Base-by-base conservation (phyloP, 768 basidiomycete genomes). In the Lentinula sp. region DNA sequence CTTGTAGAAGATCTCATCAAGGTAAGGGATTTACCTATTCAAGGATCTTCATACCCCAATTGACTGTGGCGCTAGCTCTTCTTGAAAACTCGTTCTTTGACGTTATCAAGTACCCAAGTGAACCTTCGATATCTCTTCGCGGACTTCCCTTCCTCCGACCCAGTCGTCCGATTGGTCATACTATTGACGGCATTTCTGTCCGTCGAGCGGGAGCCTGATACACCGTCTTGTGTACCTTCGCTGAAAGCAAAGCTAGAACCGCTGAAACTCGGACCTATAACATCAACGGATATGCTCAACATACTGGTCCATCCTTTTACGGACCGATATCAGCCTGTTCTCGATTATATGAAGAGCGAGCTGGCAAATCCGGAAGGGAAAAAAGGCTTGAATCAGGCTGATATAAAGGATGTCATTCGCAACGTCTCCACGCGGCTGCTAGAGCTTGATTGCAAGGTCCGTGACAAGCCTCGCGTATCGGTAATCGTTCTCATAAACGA, bases 301-400 rank as follows among this genome's bases (percentile, higher is more conserved):
- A 73, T 91, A 50, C 78, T 91, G 58, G 68, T 83, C 57, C 90
- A 84, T 68, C 86, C 88, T 32, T 91, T 90, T 67, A 80, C 88
- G 46, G 88, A 90, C 66, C 78, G 81, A 58, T 81, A 79, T 66
- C 65, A 72, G 51, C 69, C 77, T 46, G 69, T 87, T 18, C 67
- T 86, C 51, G 78, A 82, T 51, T 91, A 83, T 63, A 75, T 78
- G 45, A 68, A 69, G 37, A 58, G 68, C 51, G 77, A 77, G 67
- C 65, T 77, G 49, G 67, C 69, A 36, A 66, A 68, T 20, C 71
- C 66, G 39, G 73, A 69, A 48, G 72, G 70, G 33, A 69, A 67
- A 43, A 80, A 82, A 67, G 77, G 75, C 51, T 74, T 85, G 72
- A 71, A 67, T 66, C 59, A 36, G 53, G 68, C 68, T 45, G 83